Base-by-base conservation (phyloP, 2,329 filamentous ascomycete genomes). In the Fusarium incarnatum region DNA sequence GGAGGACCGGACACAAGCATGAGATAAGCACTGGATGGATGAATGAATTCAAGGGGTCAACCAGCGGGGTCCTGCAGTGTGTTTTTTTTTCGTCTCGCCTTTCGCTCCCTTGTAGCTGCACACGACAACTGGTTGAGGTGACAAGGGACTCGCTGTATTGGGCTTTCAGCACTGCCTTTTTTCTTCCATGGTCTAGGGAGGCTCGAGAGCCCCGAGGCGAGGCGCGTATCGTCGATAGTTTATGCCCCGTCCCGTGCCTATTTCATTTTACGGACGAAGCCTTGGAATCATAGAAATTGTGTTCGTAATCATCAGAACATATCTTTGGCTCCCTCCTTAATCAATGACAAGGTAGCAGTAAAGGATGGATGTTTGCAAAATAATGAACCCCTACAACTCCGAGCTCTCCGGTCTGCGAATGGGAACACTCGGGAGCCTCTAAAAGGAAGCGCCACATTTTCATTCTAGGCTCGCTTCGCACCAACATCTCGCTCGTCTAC, bases 361-460 rank as follows among this genome's bases (percentile, higher is more conserved):
- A 58, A 63, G 47, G 52, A 45, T 56, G 56, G 57, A 40, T 42
- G 65, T 40, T 50, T 45, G 22, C 42, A 22, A 25, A 53, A 56
- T 45, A 22, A 57, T 25, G 37, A 27, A 50, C 49, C 68, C 67
- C 64, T 65, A 56, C 12, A 52, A 37, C 60, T 71, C 73, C 73
- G 73, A 75, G 70, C 68, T 62, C 60, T 75, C 72, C 73, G 73
- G 72, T 56, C 72, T 72, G 42, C 73, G 73, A 75, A 75, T 75
- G 63, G 73, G 73, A 75, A 68, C 58, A 50, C 66, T 53, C 72
- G 73, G 72, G 75, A 46, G 54, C 49, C 47, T 37, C 30, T 32
- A 41, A 50, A 63, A 41, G 48, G 53, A 56, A 54, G 42, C 60
- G 65, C 69, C 70, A 68, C 63, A 41, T 57, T 58, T 65, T 60